Evolutionary conservation across 345 rosid species (phyloP).

Genomic region (Conringia planisiliqua): DNA sequence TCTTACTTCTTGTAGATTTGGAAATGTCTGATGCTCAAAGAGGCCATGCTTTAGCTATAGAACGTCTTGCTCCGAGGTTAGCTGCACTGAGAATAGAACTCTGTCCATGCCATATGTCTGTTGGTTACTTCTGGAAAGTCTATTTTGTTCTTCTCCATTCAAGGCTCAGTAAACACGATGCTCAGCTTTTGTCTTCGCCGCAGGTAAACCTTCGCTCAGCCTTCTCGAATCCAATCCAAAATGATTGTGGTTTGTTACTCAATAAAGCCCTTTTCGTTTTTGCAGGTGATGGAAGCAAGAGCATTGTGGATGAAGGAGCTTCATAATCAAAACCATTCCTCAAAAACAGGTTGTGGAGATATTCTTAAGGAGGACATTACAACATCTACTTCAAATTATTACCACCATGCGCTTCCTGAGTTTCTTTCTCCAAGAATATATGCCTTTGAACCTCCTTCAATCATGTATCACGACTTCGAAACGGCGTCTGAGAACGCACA

Average conservation of each 20-base stretch:
- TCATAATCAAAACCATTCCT: constrained; percentile 29
- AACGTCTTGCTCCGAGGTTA: constrained; percentile 71
- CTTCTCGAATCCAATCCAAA: background rate
- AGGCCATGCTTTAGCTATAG: constrained; percentile 91
- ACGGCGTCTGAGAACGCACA: constrained; percentile 47
- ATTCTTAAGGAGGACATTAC: constrained; percentile 35
- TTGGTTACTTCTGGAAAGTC: constrained; percentile 91
- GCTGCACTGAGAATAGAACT: constrained; percentile 81
- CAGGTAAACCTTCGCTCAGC: constrained; percentile 42
- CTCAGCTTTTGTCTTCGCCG: constrained; percentile 70
- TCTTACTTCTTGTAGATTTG: constrained; percentile 44
- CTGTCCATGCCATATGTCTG: constrained; percentile 91
- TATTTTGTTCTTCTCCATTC: constrained; percentile 91
- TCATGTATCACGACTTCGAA: constrained; percentile 40
- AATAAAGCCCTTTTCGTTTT: background rate
- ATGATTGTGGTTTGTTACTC: background rate
- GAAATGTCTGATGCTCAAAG: constrained; percentile 93
- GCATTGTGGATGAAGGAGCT: constrained; percentile 62
- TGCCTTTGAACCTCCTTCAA: constrained; percentile 39
- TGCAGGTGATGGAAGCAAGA: constrained; percentile 83
- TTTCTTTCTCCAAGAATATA: constrained; percentile 41
- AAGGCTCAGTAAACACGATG: constrained; percentile 69
- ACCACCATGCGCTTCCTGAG: constrained; percentile 38
- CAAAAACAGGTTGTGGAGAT: constrained; percentile 27
- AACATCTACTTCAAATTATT: constrained; percentile 40